phyloP scores from a whole-genome alignment of 2,329 filamentous ascomycete genomes.

The Arthrocladium fulminans region DNA sequence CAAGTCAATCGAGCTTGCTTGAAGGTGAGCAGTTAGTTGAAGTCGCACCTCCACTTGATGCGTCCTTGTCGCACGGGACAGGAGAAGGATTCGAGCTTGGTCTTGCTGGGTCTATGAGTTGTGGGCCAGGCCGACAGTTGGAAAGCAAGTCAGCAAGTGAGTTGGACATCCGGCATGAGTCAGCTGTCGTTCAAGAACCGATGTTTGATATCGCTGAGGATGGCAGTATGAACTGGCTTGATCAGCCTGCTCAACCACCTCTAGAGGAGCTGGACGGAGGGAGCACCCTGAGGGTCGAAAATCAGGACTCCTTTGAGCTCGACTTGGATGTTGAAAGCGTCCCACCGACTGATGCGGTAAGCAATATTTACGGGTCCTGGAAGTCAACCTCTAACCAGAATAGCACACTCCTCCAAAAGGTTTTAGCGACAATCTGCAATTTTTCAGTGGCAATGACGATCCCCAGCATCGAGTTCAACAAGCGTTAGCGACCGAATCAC shows the following conservation, averaged over 20 bases:
- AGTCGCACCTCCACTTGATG: not conserved
- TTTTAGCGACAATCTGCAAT: slow-evolving; percentile 25
- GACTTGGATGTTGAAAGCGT: not conserved
- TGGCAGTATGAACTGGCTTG: slow-evolving; percentile 46
- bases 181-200: slow-evolving; percentile 38
- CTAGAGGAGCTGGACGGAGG: slow-evolving; percentile 34
- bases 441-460: slow-evolving; percentile 24
- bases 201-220: slow-evolving; percentile 55
- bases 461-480: not conserved
- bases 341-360: not conserved
- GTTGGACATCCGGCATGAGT: not conserved
- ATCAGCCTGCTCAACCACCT: slow-evolving; percentile 27
- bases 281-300: slow-evolving; percentile 27
- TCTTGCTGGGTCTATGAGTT: slow-evolving; percentile 25
- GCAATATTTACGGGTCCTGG: not conserved
- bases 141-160: not conserved
- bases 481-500: not conserved
- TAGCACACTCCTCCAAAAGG: slow-evolving; percentile 18
- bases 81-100: slow-evolving; percentile 32
- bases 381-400: not conserved
- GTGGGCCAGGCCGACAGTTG: not conserved
- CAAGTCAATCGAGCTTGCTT: slow-evolving; percentile 27
- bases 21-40: slow-evolving; percentile 13
- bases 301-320: slow-evolving; percentile 1
- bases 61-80: slow-evolving; percentile 6